Evolutionary conservation across 192 early-diverging fungal species (phyloP).

Genomic region (Coemansia sp.): DNA sequence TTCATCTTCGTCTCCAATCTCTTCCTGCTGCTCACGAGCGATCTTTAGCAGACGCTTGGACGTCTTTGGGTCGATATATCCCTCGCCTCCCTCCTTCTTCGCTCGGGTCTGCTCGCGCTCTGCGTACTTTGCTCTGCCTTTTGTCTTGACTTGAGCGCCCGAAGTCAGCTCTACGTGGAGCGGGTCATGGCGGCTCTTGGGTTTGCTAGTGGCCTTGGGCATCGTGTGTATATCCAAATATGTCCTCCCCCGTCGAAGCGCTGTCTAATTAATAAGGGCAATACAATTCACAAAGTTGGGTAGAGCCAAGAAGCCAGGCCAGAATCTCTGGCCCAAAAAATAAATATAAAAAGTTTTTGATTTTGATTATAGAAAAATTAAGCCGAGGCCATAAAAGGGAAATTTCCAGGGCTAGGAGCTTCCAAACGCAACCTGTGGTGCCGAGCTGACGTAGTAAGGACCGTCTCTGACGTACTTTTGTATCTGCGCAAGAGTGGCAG

Average conservation of each 20-base stretch:
- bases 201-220: conserved; percentile 37
- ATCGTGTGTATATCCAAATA: conserved; percentile 11
- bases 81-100: conserved; percentile 51
- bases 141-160: conserved; percentile 54
- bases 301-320: neutral
- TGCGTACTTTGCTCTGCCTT: conserved; percentile 58
- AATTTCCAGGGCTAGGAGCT: conserved; percentile 5
- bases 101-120: conserved; percentile 59
- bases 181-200: conserved; percentile 75
- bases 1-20: conserved; percentile 67
- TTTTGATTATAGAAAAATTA: conserved; percentile 6
- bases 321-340: neutral
- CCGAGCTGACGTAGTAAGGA: conserved; percentile 34
- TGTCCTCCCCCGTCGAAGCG: neutral
- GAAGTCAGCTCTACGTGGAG: conserved; percentile 78
- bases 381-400: neutral
- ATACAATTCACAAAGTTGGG: neutral
- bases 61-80: conserved; percentile 80
- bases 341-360: conserved; percentile 9
- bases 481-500: conserved; percentile 22
- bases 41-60: conserved; percentile 88
- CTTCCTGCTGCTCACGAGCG: conserved; percentile 89
- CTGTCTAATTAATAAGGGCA: neutral
- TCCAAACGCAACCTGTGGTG: conserved; percentile 32
- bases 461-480: conserved; percentile 40